phyloP scores from a whole-genome alignment of 2,329 filamentous ascomycete species.

The Verticillium zaregamsianum region DNA sequence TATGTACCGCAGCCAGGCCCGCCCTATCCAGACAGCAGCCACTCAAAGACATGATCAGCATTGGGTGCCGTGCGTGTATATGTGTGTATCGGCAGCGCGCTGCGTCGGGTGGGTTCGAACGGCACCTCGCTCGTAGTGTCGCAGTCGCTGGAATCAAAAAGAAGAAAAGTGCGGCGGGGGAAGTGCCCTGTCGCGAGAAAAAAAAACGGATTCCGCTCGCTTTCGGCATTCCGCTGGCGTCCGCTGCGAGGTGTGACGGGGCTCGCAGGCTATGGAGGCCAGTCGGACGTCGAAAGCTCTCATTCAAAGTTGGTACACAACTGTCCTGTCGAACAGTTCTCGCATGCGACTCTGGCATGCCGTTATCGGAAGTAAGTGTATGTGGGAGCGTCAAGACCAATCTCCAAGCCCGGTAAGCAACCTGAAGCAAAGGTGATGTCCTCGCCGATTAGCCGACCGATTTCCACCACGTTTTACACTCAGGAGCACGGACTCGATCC shows the following conservation, averaged over 20 bases:
- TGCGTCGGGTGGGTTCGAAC: not conserved
- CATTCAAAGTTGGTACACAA: not conserved
- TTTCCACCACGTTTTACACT: not conserved
- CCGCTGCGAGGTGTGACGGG: not conserved
- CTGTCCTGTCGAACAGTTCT: not conserved
- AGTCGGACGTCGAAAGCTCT: not conserved
- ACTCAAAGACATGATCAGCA: not conserved
- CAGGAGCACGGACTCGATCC: not conserved
- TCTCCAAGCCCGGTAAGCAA: not conserved
- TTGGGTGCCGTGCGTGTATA: not conserved
- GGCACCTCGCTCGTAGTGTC: not conserved
- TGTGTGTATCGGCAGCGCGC: not conserved
- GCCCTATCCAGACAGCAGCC: not conserved
- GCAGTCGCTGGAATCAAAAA: not conserved
- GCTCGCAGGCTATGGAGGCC: not conserved
- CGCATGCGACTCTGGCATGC: not conserved
- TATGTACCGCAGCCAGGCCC: not conserved
- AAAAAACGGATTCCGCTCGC: not conserved
- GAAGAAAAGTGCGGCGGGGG: not conserved
- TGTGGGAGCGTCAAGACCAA: not conserved
- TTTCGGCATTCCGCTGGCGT: not conserved
- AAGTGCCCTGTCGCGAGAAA: not conserved
- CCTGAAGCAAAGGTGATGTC: not conserved
- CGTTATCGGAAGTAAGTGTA: not conserved
- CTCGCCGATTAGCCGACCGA: not conserved